These are phyloP conservation scores for Flagelloscypha sp. DNA, from an alignment of 768 basidiomycete genomes.

Conservation along the genomic window DNA sequence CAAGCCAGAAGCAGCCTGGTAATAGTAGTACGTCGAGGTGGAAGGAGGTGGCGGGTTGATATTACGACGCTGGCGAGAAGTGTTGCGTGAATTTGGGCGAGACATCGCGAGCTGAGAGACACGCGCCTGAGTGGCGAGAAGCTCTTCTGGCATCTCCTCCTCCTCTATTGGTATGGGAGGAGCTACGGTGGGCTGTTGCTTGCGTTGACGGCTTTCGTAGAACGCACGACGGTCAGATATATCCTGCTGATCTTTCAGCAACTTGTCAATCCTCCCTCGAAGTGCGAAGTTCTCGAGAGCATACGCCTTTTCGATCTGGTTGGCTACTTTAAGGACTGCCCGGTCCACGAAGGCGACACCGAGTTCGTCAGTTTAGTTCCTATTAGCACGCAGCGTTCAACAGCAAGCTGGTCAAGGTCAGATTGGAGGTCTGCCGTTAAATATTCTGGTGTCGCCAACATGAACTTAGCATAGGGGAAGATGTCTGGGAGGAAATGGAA, in stretches of 20 bases:
- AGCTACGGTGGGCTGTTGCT: slow-evolving; percentile 15
- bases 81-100: slow-evolving; percentile 26
- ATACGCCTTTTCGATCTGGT: slow-evolving; percentile 71
- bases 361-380: slow-evolving; percentile 66
- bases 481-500: slow-evolving; percentile 96
- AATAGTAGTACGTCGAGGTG: slow-evolving; percentile 89
- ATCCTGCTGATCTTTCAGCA: slow-evolving; percentile 46
- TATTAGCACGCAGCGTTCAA: slow-evolving; percentile 60
- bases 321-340: slow-evolving; percentile 66
- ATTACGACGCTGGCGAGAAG: slow-evolving; percentile 60
- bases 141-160: slow-evolving; percentile 50
- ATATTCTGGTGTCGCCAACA: slow-evolving; percentile 89
- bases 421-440: slow-evolving; percentile 63
- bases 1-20: slow-evolving; percentile 87
- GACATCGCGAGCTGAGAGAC: slow-evolving; percentile 2
- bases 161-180: slow-evolving; percentile 2
- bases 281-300: slow-evolving; percentile 69
- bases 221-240: slow-evolving; percentile 36
- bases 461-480: slow-evolving; percentile 81
- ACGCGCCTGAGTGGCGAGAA: slow-evolving; percentile 36
- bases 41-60: slow-evolving; percentile 82
- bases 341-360: slow-evolving; percentile 73
- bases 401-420: slow-evolving; percentile 64
- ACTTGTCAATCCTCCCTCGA: slow-evolving; percentile 54
- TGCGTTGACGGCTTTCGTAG: slow-evolving; percentile 21